These are phyloP conservation scores for Chalciporus sphaerocephalus DNA, from an alignment of 768 basidiomycete species.

Conservation along the genomic window DNA sequence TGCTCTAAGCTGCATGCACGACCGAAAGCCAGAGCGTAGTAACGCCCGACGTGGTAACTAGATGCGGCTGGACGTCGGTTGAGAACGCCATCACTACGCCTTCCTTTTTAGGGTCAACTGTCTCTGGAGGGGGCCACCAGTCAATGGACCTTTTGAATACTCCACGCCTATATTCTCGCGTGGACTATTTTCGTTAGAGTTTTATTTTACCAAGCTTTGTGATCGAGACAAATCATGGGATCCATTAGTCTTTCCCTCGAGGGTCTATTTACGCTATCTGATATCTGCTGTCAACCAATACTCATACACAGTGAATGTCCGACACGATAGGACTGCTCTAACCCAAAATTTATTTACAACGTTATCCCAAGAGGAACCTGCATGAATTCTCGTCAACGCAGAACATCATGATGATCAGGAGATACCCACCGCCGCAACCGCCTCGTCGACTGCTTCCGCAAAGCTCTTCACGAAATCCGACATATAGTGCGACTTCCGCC, in stretches of 20 bases:
- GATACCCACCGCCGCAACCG: slow-evolving; percentile 18
- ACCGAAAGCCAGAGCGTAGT: slow-evolving; percentile 2
- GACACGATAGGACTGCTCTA: too few relatives aligned
- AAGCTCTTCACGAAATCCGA: slow-evolving; percentile 23
- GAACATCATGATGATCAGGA: background rate
- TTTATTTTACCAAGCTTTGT: too few relatives aligned
- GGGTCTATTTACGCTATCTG: background rate
- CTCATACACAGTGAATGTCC: too few relatives aligned
- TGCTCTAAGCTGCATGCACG: slow-evolving; percentile 12
- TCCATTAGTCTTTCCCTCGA: background rate
- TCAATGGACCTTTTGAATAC: too few relatives aligned
- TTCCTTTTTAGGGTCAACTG: background rate
- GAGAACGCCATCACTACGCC: background rate
- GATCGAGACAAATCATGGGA: too few relatives aligned
- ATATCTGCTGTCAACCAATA: too few relatives aligned
- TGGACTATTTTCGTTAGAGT: too few relatives aligned
- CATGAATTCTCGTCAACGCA: background rate
- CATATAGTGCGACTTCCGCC: slow-evolving; percentile 17
- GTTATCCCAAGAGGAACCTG: slow-evolving; percentile 22
- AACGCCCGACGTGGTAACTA: slow-evolving; percentile 4
- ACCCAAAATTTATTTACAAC: too few relatives aligned
- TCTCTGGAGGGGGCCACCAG: too few relatives aligned
- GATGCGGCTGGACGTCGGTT: background rate
- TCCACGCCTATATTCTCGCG: too few relatives aligned
- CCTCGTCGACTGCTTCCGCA: slow-evolving; percentile 19